A percentile compares a stretch with the other conserved stretches of the same genome.
Conservation (phyloP, 305 asterid species). For the Vinca major region DNA sequence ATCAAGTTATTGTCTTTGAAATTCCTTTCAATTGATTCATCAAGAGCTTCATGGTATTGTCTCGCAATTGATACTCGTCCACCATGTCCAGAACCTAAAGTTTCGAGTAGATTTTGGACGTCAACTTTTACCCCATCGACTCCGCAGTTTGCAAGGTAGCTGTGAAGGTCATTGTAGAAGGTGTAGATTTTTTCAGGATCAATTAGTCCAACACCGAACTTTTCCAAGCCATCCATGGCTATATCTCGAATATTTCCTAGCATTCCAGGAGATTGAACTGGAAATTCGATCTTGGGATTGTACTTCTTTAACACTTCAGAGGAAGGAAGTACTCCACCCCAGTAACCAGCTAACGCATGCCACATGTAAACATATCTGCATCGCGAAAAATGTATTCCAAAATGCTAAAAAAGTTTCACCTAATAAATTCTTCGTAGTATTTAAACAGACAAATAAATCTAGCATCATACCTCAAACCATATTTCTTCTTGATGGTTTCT, state of each 20-base stretch:
- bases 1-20: constrained; percentile 45
- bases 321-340: constrained; percentile 61
- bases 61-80: constrained; percentile 46
- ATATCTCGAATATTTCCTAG: constrained; percentile 38
- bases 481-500: constrained; percentile 34
- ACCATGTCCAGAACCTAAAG: constrained; percentile 40
- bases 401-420: not conserved
- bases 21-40: constrained; percentile 42
- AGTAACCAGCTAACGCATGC: constrained; percentile 60
- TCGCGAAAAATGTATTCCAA: not conserved
- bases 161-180: constrained; percentile 52
- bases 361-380: constrained; percentile 39
- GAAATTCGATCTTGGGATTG: constrained; percentile 46
- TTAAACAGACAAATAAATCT: not conserved
- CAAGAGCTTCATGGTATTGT: constrained; percentile 48
- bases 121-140: constrained; percentile 66
- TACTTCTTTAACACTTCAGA: constrained; percentile 38
- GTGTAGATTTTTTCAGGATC: constrained; percentile 38
- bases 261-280: constrained; percentile 53
- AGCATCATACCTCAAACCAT: constrained; percentile 40
- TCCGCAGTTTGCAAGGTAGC: constrained; percentile 42
- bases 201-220: constrained; percentile 31
- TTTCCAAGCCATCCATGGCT: constrained; percentile 35
- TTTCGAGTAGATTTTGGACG: constrained; percentile 38
- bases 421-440: not conserved